Evolutionary conservation across 2,329 filamentous ascomycete species (phyloP).

Genomic region (Pestalotiopsis sp.): DNA sequence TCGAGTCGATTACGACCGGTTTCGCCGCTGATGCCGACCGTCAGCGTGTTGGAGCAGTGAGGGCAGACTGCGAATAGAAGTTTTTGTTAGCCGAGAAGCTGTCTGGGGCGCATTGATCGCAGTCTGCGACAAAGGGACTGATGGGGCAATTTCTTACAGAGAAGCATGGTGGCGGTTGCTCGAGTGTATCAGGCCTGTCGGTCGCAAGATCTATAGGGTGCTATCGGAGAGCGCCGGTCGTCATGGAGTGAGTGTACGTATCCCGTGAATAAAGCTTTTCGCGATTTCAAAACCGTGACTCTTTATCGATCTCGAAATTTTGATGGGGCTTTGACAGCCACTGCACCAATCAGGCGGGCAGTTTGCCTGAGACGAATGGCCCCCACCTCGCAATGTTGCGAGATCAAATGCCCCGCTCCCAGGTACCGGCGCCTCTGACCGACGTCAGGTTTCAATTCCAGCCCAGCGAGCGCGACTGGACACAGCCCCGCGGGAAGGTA

Average conservation of each 20-base stretch:
- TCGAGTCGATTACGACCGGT: constrained; percentile 79
- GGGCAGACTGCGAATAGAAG: constrained; percentile 68
- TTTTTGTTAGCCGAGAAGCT: background rate
- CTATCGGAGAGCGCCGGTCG: background rate
- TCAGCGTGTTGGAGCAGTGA: constrained; percentile 81
- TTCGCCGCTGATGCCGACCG: constrained; percentile 61
- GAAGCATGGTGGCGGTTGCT: constrained; percentile 15
- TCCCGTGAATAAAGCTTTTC: background rate
- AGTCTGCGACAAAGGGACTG: constrained; percentile 21
- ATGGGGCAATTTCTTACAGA: constrained; percentile 10
- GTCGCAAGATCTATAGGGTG: background rate
- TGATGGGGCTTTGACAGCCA: constrained; percentile 14
- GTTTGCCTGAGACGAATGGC: constrained; percentile 21
- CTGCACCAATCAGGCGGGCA: constrained; percentile 18
- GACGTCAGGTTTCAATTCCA: constrained; percentile 2
- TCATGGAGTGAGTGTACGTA: background rate
- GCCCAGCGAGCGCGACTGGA: background rate
- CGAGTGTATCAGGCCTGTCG: background rate
- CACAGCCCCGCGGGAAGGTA: constrained; percentile 2
- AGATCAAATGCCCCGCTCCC: constrained; percentile 2
- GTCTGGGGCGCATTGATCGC: constrained; percentile 9
- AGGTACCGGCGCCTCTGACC: background rate
- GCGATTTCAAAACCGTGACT: constrained; percentile 9
- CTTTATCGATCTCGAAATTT: constrained; percentile 12
- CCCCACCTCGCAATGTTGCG: background rate